Base-by-base conservation (phyloP, 441 rosid species). In the Geranium incanum region DNA sequence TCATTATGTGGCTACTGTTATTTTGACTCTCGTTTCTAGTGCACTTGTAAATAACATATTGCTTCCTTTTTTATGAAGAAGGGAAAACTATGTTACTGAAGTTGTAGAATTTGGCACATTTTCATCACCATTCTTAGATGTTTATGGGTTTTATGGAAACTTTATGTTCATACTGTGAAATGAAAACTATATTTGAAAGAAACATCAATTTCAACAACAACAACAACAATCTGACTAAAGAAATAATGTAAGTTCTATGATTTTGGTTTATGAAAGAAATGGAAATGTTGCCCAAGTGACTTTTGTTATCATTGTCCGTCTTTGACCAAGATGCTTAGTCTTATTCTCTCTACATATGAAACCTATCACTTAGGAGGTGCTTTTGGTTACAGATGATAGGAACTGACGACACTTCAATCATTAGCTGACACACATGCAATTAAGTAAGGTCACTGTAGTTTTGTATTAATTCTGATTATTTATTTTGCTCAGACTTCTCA, bases 401-500 rank as follows among this genome's bases (percentile, higher is more conserved):
- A 64, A 50, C 60, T 28, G 55, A 15, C 19, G 19, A 41, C 57
- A 7, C 52, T 63, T 36, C 48, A 18, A 65, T 71, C 15, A 65
- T 38, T 15, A 52, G 69, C 66, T 36, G 66, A 73, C 33, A 36
- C 2, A 18, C 33, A 36, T 6, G 38, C 2, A 21, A 59, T 41
- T 7, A 18, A 50, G 28, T 67, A 39, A 16, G 65, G 39, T 3
- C 41, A 13, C 7, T 15, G 12, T 59, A 21, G 71, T 68, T 70
- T 69, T 50, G 1, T 52, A 21, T 38, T 64, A 71, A 71, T 38
- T 68, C 60, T 69, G 62, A 70, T 11, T 41, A 21, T 38, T 64
- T 69, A 71, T 38, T 68, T 52, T 69, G 62, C 68, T 11, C 83
- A 86, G 90, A 88, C 74, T 13, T 77, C 86, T 82, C 95, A 87